phyloP scores from a whole-genome alignment of 2,329 filamentous ascomycete genomes.

The Claviceps sp. region DNA sequence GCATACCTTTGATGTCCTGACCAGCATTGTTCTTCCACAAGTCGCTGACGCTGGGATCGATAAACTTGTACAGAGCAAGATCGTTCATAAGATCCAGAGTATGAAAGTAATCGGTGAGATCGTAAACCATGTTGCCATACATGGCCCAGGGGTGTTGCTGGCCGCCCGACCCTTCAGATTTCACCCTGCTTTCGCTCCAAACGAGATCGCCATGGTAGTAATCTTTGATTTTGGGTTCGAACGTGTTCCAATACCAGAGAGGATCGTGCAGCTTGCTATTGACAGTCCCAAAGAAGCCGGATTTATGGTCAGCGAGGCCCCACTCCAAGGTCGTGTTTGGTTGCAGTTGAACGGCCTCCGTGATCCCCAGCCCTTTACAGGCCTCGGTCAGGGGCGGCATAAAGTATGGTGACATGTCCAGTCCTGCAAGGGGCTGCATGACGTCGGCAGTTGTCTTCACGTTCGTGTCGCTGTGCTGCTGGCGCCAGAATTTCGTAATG shows the following conservation, averaged over 20 bases:
- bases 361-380: constrained; percentile 59
- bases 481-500: constrained; percentile 73
- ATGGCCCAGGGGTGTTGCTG: constrained; percentile 63
- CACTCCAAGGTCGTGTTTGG: constrained; percentile 51
- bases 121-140: constrained; percentile 65
- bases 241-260: constrained; percentile 66
- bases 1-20: constrained; percentile 57
- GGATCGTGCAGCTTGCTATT: constrained; percentile 44
- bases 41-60: constrained; percentile 53
- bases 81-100: constrained; percentile 50
- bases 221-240: constrained; percentile 67
- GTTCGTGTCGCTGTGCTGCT: constrained; percentile 64
- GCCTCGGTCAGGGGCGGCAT: constrained; percentile 59
- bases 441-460: constrained; percentile 44
- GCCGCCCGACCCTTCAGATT: constrained; percentile 50
- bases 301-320: constrained; percentile 50
- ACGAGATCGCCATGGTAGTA: constrained; percentile 85
- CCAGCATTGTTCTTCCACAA: constrained; percentile 66
- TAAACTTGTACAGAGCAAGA: constrained; percentile 49
- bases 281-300: constrained; percentile 47
- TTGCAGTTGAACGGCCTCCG: constrained; percentile 40
- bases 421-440: constrained; percentile 70
- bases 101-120: constrained; percentile 83
- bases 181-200: constrained; percentile 45
- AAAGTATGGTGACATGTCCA: constrained; percentile 77